phyloP scores from a whole-genome alignment of 2,329 filamentous ascomycete species.

The Falciphora oryzae region DNA sequence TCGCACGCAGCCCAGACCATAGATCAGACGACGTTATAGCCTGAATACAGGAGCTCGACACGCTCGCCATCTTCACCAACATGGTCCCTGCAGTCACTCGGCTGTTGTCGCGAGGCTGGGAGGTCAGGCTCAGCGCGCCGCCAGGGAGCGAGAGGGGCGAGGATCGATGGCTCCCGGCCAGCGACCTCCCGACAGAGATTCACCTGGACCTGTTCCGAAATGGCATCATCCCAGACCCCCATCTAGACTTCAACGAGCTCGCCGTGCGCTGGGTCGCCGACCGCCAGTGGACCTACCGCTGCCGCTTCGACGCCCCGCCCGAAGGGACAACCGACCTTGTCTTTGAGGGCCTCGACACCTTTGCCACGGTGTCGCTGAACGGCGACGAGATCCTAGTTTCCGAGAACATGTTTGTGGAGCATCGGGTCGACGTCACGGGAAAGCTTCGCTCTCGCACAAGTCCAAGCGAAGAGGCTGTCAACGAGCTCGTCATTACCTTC shows the following conservation, averaged over 20 bases:
- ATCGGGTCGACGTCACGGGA: slow-evolving; percentile 46
- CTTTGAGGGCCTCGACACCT: slow-evolving; percentile 61
- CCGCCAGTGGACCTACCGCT: slow-evolving; percentile 53
- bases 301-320: slow-evolving; percentile 24
- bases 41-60: too few species aligned
- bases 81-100: not conserved
- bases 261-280: slow-evolving; percentile 57
- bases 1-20: not conserved
- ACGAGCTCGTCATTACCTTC: slow-evolving; percentile 51
- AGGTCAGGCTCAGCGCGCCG: not conserved
- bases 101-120: not conserved
- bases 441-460: not conserved
- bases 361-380: slow-evolving; percentile 53
- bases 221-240: slow-evolving; percentile 46
- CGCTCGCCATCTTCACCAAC: not conserved
- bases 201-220: slow-evolving; percentile 33
- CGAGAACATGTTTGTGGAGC: slow-evolving; percentile 60
- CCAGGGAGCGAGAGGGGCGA: not conserved
- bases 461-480: slow-evolving; percentile 21
- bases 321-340: slow-evolving; percentile 39
- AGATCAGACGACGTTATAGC: not conserved
- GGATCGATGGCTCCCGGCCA: not conserved
- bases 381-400: slow-evolving; percentile 44
- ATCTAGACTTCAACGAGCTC: slow-evolving; percentile 55
- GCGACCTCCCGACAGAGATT: slow-evolving; percentile 28